A percentile compares a stretch with the other conserved stretches of the same genome.
Evolutionary conservation across 179 eudicot genomes (phyloP).

Genomic region (Vitellaria paradoxa): DNA sequence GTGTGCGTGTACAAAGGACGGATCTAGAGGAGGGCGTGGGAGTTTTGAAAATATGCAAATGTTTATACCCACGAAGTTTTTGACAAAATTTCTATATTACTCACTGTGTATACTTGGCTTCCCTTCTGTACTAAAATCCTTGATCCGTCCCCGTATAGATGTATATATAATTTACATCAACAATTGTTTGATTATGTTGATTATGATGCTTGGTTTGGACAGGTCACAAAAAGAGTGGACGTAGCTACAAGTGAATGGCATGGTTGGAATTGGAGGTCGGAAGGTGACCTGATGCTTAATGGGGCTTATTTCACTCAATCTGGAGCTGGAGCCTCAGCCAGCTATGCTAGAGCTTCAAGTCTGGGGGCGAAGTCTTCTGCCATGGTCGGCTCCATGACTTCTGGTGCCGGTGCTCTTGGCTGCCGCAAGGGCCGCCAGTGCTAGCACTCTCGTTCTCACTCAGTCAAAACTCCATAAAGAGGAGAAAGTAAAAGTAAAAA

Average conservation of each 20-base stretch:
- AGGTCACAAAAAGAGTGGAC: conserved; percentile 91
- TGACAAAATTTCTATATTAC: no score
- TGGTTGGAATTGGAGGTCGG: conserved; percentile 94
- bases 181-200: not conserved
- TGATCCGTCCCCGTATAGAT: not conserved
- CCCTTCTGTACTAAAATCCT: no score
- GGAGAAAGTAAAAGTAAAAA: no score
- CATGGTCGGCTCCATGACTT: conserved; percentile 65
- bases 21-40: no score
- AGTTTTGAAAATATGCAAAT: no score
- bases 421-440: conserved; percentile 77
- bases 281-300: conserved; percentile 76
- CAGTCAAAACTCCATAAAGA: not conserved
- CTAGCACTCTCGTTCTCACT: conserved; percentile 21
- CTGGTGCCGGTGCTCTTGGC: conserved; percentile 70
- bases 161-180: not conserved
- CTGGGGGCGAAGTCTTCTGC: conserved; percentile 84
- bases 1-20: no score
- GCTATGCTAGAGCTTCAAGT: conserved; percentile 90
- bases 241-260: conserved; percentile 50
- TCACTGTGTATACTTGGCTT: no score
- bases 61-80: no score
- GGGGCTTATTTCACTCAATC: conserved; percentile 92
- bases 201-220: conserved; percentile 12
- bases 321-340: conserved; percentile 74